phyloP scores from a whole-genome alignment of 768 basidiomycete species.

The Cyclocybe aegerita region DNA sequence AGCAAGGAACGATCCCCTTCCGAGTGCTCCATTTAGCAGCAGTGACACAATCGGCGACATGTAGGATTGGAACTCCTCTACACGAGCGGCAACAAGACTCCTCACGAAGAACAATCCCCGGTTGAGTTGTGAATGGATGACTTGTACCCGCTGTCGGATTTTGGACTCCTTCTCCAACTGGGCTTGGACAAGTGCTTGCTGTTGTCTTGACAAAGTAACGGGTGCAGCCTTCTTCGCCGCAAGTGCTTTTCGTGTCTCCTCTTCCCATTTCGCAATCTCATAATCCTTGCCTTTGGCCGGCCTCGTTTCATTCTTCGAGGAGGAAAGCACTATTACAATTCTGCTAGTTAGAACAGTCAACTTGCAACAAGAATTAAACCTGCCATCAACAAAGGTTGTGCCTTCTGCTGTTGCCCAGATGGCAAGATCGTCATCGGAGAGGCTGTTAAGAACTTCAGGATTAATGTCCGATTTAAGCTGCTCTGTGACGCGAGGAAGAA shows the following conservation, averaged over 20 bases:
- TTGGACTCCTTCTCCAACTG: slow-evolving; percentile 81
- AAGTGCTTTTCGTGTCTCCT: slow-evolving; percentile 83
- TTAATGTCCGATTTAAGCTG: slow-evolving; percentile 70
- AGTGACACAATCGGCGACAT: slow-evolving; percentile 58
- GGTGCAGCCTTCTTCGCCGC: slow-evolving; percentile 73
- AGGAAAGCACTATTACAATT: slow-evolving; percentile 54
- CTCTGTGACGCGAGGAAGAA: slow-evolving; percentile 68
- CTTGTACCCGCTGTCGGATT: slow-evolving; percentile 59
- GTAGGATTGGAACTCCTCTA: slow-evolving; percentile 53
- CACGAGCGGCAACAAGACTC: slow-evolving; percentile 52
- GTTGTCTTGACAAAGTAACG: slow-evolving; percentile 73
- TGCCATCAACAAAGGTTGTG: slow-evolving; percentile 80
- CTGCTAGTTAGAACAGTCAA: not conserved
- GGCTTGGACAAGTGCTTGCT: slow-evolving; percentile 77
- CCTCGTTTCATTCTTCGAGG: slow-evolving; percentile 51
- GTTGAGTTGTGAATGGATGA: slow-evolving; percentile 51
- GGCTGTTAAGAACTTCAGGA: slow-evolving; percentile 48
- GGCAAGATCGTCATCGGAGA: slow-evolving; percentile 74
- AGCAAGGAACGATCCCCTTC: slow-evolving; percentile 59
- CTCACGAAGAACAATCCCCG: slow-evolving; percentile 72
- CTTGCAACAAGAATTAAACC: slow-evolving; percentile 11
- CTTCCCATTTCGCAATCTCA: slow-evolving; percentile 94
- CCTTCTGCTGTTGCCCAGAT: slow-evolving; percentile 88
- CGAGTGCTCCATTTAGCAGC: slow-evolving; percentile 66
- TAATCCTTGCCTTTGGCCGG: slow-evolving; percentile 81